Conservation (phyloP, 805 yeast species). For the Lachancea fermentati region DNA sequence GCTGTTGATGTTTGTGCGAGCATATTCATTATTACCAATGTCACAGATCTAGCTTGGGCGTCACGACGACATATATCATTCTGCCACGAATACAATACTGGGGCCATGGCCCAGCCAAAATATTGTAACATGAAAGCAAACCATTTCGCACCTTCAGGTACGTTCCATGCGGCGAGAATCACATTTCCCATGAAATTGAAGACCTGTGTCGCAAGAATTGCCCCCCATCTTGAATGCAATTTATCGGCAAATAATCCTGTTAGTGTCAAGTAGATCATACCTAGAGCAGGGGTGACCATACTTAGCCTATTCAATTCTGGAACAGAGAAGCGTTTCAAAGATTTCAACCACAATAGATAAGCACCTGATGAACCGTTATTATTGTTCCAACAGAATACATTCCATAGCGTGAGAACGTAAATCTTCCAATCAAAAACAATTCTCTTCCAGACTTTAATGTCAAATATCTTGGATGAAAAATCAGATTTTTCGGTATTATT, state of each 20-base stretch:
- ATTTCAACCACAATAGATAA: constrained; percentile 54
- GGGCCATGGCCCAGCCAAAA: constrained; percentile 57
- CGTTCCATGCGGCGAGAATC: constrained; percentile 50
- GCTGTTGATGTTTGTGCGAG: constrained; percentile 51
- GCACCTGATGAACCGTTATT: constrained; percentile 48
- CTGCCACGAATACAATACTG: constrained; percentile 53
- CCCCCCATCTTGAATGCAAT: constrained; percentile 48
- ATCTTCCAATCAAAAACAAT: constrained; percentile 54
- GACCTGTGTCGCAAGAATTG: constrained; percentile 46
- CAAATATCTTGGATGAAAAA: constrained; percentile 33
- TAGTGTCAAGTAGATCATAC: constrained; percentile 35
- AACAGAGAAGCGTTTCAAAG: constrained; percentile 38
- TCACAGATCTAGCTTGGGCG: constrained; percentile 46
- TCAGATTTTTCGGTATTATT: constrained; percentile 31
- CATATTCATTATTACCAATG: constrained; percentile 45
- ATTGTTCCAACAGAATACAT: constrained; percentile 54
- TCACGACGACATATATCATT: constrained; percentile 53
- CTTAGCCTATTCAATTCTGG: constrained; percentile 43
- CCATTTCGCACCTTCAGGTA: constrained; percentile 51
- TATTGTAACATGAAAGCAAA: constrained; percentile 54
- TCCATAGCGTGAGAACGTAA: constrained; percentile 47
- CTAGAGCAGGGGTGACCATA: constrained; percentile 52
- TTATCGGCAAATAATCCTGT: constrained; percentile 41
- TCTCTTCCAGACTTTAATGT: constrained; percentile 44
- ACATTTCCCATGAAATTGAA: constrained; percentile 48